These are phyloP conservation scores for Gossypium gossypioides DNA, from an alignment of 441 rosid species.

Conservation along the genomic window DNA sequence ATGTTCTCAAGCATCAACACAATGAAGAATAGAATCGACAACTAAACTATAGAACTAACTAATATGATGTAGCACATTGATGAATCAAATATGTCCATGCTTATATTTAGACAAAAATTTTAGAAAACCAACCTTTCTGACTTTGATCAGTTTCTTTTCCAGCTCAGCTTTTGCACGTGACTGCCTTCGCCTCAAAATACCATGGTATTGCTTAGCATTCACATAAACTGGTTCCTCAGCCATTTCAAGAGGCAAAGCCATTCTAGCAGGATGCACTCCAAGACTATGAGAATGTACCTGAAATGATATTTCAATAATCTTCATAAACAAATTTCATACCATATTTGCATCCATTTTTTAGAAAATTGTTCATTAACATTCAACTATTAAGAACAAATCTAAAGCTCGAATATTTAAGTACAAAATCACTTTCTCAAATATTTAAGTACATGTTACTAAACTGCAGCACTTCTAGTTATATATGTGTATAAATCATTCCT, in stretches of 20 bases:
- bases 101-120: neutral
- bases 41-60: neutral
- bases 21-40: neutral
- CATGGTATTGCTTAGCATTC: conserved; percentile 27
- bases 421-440: neutral
- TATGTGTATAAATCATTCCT: neutral
- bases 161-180: conserved; percentile 36
- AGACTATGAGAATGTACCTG: conserved; percentile 28
- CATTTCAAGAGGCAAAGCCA: conserved; percentile 31
- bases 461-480: neutral
- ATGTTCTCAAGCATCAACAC: neutral
- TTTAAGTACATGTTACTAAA: neutral
- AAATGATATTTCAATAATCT: neutral
- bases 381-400: neutral
- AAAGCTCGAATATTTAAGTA: neutral
- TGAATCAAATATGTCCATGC: neutral
- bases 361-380: neutral
- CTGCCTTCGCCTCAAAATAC: conserved; percentile 38
- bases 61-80: neutral
- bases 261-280: conserved; percentile 23
- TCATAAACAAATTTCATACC: neutral
- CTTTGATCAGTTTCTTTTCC: conserved; percentile 26
- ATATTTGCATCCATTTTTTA: neutral
- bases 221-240: conserved; percentile 32
- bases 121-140: conserved; percentile 22